These are phyloP conservation scores for Platanthera guangdongensis DNA, from an alignment of 106 monocot genomes.

Conservation along the genomic window DNA sequence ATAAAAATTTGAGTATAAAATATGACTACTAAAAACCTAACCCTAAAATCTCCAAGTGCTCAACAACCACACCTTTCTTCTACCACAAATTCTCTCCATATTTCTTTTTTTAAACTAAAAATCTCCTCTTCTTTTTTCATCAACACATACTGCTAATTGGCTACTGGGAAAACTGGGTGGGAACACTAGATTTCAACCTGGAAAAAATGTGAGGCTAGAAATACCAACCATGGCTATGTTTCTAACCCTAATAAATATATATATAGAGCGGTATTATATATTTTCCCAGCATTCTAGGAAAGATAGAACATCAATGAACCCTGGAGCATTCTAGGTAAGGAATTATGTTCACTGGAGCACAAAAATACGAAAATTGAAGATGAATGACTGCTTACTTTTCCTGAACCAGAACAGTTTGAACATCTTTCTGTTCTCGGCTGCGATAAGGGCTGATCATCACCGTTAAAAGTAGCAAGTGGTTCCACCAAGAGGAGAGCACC, in stretches of 20 bases:
- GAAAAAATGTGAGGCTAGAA: not conserved
- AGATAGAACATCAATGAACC: too few relatives aligned
- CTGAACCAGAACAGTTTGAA: constrained; percentile 88
- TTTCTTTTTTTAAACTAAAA: too few relatives aligned
- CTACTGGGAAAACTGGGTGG: not conserved
- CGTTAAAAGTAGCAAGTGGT: constrained; percentile 58
- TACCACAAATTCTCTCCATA: too few relatives aligned
- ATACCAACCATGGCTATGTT: not conserved
- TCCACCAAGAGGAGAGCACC: constrained; percentile 65
- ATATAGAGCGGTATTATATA: too few relatives aligned
- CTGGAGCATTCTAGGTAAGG: not conserved
- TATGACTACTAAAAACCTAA: too few relatives aligned
- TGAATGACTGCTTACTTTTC: constrained; percentile 54
- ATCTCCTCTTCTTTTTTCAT: too few relatives aligned
- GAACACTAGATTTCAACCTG: not conserved
- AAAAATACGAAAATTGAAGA: not conserved
- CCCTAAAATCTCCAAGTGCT: too few relatives aligned
- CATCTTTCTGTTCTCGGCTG: constrained; percentile 73
- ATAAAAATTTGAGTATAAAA: too few relatives aligned
- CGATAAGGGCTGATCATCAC: constrained; percentile 48
- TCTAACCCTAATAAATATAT: not conserved
- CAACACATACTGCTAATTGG: not conserved
- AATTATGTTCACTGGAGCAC: not conserved
- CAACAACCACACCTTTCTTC: too few relatives aligned
- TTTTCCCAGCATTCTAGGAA: too few relatives aligned